A percentile compares a stretch with the other conserved stretches of the same genome.
These are phyloP conservation scores for Fusarium sterilihyphosum DNA, from an alignment of 2,329 filamentous ascomycete genomes.

Conservation along the genomic window DNA sequence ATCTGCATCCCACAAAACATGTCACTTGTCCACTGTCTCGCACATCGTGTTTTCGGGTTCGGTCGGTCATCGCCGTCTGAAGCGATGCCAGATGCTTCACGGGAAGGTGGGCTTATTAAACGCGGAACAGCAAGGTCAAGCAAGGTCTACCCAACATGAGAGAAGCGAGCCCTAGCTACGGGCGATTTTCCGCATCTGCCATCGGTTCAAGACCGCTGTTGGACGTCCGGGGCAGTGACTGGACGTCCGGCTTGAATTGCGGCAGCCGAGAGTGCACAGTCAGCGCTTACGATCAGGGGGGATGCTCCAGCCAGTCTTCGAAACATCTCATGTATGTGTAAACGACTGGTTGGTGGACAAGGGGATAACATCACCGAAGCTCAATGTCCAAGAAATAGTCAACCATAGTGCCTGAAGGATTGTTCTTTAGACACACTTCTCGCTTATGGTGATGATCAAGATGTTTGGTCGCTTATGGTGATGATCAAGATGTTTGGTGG, in stretches of 20 bases:
- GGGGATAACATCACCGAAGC: slow-evolving; percentile 42
- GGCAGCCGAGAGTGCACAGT: slow-evolving; percentile 45
- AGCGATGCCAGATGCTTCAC: not conserved
- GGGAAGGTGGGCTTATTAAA: not conserved
- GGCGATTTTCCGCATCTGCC: not conserved
- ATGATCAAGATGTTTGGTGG: slow-evolving; percentile 43
- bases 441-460: slow-evolving; percentile 3
- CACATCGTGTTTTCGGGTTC: not conserved
- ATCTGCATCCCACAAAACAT: not conserved
- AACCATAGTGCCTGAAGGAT: not conserved
- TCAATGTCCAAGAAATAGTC: not conserved
- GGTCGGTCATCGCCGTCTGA: not conserved
- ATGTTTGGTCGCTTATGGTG: slow-evolving; percentile 42
- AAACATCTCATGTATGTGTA: slow-evolving; percentile 8
- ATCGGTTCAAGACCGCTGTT: not conserved
- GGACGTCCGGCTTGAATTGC: no score
- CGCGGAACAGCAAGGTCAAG: not conserved
- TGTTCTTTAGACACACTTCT: not conserved
- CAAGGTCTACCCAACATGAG: not conserved
- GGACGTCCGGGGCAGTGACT: not conserved
- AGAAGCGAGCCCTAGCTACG: no score
- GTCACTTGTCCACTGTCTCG: not conserved
- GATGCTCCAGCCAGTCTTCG: not conserved
- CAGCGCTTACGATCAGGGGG: slow-evolving; percentile 42
- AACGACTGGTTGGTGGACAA: slow-evolving; percentile 43